Evolutionary conservation across 805 yeast genomes (phyloP), one percentile per base, ranked within the genome.

Genomic region (Schizosaccharomyces lindneri): DNA sequence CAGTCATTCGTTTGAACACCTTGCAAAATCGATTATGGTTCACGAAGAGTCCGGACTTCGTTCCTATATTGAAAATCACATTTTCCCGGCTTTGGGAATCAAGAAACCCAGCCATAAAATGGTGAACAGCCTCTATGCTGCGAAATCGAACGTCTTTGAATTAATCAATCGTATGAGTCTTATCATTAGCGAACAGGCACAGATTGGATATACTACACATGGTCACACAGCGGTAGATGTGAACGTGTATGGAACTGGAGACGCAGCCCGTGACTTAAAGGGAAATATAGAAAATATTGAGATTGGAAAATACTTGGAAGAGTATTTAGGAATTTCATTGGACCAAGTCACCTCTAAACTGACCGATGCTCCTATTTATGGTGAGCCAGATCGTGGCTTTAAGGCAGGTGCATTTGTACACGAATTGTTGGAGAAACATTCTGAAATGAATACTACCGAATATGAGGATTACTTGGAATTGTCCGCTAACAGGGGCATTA

Each of bases 201-300:
- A 85, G 71, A 80, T 87, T 19, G 97, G 96, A n/a, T 89, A 96
- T 95, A 78, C 95, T 9, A 89, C 97, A 0, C 95, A 87, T 68
- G 97, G 97, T 39, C 97, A 89, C 71, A 83, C 95, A 24, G 96
- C 95, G 0, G 96, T 89, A 17, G 97, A 89, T 71, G 95, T 89
- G 46, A 89, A 90, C 68, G 85, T 90, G 60, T 89, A 89, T 70
- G 95, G 84, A 0, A 78, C 83, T 69, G 78, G 88, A 41, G 83
- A 83, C 66, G 79, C 77, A 31, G 73, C 73, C 62, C 70, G 76
- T 24, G 74, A 79, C 11, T 74, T 88, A 62, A 78, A 77, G 39
- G 97, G 97, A 5, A 85, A 83, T 71, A 86, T 80, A 68, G 97
- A 89, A 73, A 89, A 90, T 72, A 87, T 76, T 51, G 96, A 87